A percentile compares a stretch with the other conserved stretches of the same genome.
Evolutionary conservation across 176 grass and related monocot genomes (phyloP).

Genomic region (Oryza punctata): DNA sequence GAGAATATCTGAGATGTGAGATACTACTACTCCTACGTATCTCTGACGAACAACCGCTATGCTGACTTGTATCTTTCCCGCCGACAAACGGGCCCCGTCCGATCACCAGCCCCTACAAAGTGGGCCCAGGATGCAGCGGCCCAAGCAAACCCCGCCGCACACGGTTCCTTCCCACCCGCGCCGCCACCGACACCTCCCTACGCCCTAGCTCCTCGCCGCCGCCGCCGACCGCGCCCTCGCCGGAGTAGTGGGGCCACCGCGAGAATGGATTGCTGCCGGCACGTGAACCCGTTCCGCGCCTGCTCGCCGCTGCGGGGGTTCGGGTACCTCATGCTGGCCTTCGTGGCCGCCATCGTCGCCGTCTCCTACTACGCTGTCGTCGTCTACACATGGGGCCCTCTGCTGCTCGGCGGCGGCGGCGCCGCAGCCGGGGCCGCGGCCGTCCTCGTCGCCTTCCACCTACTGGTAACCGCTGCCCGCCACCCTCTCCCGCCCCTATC

Average conservation of each 20-base stretch:
- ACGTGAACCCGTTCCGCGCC: slow-evolving; percentile 66
- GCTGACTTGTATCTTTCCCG: no score
- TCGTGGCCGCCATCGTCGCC: slow-evolving; percentile 63
- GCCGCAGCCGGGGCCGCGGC: slow-evolving; percentile 33
- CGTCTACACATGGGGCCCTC: slow-evolving; percentile 67
- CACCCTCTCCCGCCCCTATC: neutral
- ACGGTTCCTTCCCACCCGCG: neutral
- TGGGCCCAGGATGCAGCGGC: neutral
- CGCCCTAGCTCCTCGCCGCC: neutral
- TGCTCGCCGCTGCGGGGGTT: slow-evolving; percentile 58
- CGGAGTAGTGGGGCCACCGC: neutral
- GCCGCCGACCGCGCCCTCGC: neutral
- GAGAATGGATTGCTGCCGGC: slow-evolving; percentile 59
- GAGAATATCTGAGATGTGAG: no score
- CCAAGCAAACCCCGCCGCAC: neutral
- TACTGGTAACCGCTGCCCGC: slow-evolving; percentile 48
- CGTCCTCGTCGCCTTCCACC: slow-evolving; percentile 62
- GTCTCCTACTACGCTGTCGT: slow-evolving; percentile 86
- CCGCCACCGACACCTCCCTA: slow-evolving; percentile 12
- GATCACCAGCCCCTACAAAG: neutral
- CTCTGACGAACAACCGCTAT: no score
- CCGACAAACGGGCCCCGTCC: no score
- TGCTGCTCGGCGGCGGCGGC: slow-evolving; percentile 34
- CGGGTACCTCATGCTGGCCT: slow-evolving; percentile 72
- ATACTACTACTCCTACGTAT: no score